Evolutionary conservation across 2,329 filamentous ascomycete species (phyloP).

Genomic region (Cladorrhinum sp.): DNA sequence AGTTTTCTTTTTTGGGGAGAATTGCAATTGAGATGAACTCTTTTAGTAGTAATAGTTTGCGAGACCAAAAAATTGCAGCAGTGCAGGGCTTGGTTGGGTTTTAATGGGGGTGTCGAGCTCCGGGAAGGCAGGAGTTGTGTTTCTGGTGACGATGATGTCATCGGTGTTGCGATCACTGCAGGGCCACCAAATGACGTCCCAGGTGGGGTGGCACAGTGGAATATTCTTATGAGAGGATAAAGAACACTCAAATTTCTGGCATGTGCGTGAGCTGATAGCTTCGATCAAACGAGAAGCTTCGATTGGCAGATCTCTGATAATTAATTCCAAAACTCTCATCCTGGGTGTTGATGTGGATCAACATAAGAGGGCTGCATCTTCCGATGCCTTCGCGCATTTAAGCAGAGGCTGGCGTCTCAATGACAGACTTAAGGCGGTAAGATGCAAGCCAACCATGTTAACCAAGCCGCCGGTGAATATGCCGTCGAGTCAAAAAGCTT

Average conservation of each 20-base stretch:
- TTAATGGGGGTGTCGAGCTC: not conserved
- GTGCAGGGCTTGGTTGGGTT: not conserved
- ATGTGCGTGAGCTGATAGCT: not conserved
- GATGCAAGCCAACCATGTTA: not conserved
- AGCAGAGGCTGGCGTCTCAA: not conserved
- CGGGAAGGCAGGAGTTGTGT: not conserved
- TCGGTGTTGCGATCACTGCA: constrained; percentile 6
- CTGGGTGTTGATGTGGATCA: not conserved
- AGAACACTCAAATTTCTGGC: not conserved
- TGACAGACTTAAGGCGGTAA: not conserved
- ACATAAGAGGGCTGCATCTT: not conserved
- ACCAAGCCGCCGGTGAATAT: not conserved
- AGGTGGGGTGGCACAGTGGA: constrained; percentile 8
- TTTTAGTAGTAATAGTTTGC: not conserved
- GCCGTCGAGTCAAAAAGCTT: not conserved
- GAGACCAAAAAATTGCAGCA: not conserved
- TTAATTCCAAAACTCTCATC: not conserved
- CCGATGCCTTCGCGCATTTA: not conserved
- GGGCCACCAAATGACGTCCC: constrained; percentile 17
- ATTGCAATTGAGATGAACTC: not conserved
- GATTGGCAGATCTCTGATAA: not conserved
- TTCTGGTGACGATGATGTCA: constrained; percentile 25
- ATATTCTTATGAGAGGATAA: not conserved
- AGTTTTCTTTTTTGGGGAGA: not conserved
- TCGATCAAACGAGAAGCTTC: not conserved